Percentiles rank a stretch among this genome's conserved stretches.
These are phyloP conservation scores for Dendrobium chrysotoxum DNA, from an alignment of 106 monocot species.

Conservation along the genomic window DNA sequence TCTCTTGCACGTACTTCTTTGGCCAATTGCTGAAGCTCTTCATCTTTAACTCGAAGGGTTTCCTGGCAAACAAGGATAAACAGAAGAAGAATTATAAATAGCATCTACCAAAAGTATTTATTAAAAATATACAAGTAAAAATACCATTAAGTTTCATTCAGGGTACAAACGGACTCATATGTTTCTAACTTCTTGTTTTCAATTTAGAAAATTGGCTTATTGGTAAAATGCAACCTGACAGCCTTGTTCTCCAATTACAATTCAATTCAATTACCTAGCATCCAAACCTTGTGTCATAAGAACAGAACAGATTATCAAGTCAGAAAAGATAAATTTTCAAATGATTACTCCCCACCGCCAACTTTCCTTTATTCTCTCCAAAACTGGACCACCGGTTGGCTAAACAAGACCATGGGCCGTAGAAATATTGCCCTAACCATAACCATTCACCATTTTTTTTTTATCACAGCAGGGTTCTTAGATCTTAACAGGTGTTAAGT, in stretches of 20 bases:
- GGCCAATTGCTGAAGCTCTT: constrained; percentile 75
- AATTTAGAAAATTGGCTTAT: not conserved
- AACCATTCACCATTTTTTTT: no score
- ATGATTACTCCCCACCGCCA: no score
- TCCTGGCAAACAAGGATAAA: constrained; percentile 38
- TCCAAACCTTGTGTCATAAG: not conserved
- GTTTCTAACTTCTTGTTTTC: not conserved
- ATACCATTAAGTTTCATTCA: not conserved
- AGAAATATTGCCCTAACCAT: no score
- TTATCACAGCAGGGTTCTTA: no score
- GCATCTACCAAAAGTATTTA: not conserved
- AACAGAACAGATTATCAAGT: not conserved
- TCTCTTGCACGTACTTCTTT: constrained; percentile 73
- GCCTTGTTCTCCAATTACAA: not conserved
- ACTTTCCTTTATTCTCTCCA: no score
- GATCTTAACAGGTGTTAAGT: no score
- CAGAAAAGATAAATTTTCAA: no score
- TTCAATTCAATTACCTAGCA: not conserved
- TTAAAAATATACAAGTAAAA: not conserved
- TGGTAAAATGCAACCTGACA: not conserved
- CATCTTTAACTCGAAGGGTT: constrained; percentile 91
- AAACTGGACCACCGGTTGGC: no score
- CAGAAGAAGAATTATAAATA: constrained; percentile 1
- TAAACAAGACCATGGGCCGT: no score
- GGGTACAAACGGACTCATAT: not conserved